Evolutionary conservation across 2,329 filamentous ascomycete species (phyloP), one percentile per base, ranked within the genome.

Genomic region (Aspergillus quadricinctus): DNA sequence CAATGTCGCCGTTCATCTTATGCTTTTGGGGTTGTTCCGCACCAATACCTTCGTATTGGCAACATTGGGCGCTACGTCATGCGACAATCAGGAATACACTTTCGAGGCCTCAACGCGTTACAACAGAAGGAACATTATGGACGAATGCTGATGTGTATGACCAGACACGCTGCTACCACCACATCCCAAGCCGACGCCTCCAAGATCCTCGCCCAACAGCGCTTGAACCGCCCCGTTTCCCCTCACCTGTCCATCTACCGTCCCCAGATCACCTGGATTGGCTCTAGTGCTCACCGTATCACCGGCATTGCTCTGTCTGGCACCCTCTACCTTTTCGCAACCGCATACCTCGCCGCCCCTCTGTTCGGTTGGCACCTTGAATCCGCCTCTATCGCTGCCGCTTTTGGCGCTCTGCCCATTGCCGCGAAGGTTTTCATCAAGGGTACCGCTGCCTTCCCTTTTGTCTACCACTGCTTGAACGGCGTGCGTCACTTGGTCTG

Each of bases 211-310:
- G 87, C 83, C 68, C 80, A 85, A 70, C 92, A 97, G 81, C 92
- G 92, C 68, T 82, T 88, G 55, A 77, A 82, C 69, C 92, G 92
- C 52, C 92, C 92, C 71, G 82, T 96, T 67, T 83, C 90, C 48
- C 92, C 92, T 54, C 92, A 97, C 73, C 84, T 97, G 61, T 74
- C 78, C 69, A 92, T 95, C 83, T 97, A 97, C 86, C 83, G 85
- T 74, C 84, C 88, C 58, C 86, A 90, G 75, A 89, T 97, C 78
- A 94, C 90, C 66, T 96, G 87, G 88, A 87, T 90, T 75, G 81
- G 82, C 65, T 87, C 86, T 66, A 85, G 80, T 56, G 82, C 90
- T 77, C 89, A 92, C 80, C 91, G 92, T 69, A 85, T 96, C 78
- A 93, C 90, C n/a, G 92, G 90, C 68, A 77, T 82, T 70, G 75